Percentiles rank a stretch among this genome's conserved stretches.
These are phyloP conservation scores for Agaricus sinodeliciosus DNA, from an alignment of 768 basidiomycete genomes.

Conservation along the genomic window DNA sequence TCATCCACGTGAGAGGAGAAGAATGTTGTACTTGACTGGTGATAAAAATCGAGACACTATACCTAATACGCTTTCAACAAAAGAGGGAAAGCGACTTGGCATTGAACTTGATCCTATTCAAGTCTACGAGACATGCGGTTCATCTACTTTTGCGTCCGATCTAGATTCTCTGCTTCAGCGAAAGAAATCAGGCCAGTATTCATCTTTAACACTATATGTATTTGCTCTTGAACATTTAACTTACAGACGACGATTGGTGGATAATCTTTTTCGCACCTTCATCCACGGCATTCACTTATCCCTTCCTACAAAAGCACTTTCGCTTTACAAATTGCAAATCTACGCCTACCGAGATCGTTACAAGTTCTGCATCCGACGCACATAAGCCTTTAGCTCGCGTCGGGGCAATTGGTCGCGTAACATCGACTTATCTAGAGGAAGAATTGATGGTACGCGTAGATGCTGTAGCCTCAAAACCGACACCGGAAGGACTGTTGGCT, in stretches of 20 bases:
- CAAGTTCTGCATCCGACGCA: neutral
- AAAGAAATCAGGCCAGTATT: neutral
- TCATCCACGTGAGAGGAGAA: slow-evolving; percentile 14
- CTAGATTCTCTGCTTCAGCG: slow-evolving; percentile 19
- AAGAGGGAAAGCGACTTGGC: slow-evolving; percentile 22
- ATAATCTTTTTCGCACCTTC: slow-evolving; percentile 18
- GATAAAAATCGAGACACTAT: slow-evolving; percentile 82
- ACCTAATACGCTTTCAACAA: slow-evolving; percentile 33
- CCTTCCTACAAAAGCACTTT: slow-evolving; percentile 12
- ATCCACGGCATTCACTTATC: slow-evolving; percentile 12
- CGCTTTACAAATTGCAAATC: neutral
- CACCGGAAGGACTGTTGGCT: slow-evolving; percentile 13
- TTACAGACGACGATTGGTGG: slow-evolving; percentile 15
- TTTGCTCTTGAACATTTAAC: neutral
- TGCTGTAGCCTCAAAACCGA: slow-evolving; percentile 13
- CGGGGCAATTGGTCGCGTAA: slow-evolving; percentile 16
- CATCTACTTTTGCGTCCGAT: slow-evolving; percentile 40
- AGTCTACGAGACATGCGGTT: slow-evolving; percentile 66
- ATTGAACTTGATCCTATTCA: slow-evolving; percentile 45
- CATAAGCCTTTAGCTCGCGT: slow-evolving; percentile 2
- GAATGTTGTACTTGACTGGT: slow-evolving; percentile 71
- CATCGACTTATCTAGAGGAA: slow-evolving; percentile 13
- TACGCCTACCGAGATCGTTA: neutral
- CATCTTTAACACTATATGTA: neutral
- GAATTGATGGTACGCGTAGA: slow-evolving; percentile 9